Conservation (phyloP, 176 grass and related monocot species). For the Triticum aestivum region IWGSC_CS_RefSeq_v2.1 NC_057799.1:105395372-105395871, state of each 20-base stretch:
- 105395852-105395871: neutral
- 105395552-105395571: neutral
- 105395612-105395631: too few species aligned
- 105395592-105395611: neutral
- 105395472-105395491: too few species aligned
- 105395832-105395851: neutral
- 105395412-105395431: too few species aligned
- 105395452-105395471: too few species aligned
- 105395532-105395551: too few species aligned
- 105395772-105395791: slow-evolving; percentile 31
- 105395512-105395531: too few species aligned
- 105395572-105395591: neutral
- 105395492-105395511: too few species aligned
- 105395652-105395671: neutral
- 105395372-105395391: too few species aligned
- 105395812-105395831: neutral
- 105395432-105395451: too few species aligned
- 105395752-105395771: slow-evolving; percentile 20
- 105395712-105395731: slow-evolving; percentile 5
- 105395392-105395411: too few species aligned
- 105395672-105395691: neutral
- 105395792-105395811: neutral
- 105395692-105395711: too few species aligned
- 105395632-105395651: neutral
- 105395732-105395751: slow-evolving; percentile 24